Conservation (phyloP, 495 filamentous ascomycete species). For the Neurospora discreta region DNA sequence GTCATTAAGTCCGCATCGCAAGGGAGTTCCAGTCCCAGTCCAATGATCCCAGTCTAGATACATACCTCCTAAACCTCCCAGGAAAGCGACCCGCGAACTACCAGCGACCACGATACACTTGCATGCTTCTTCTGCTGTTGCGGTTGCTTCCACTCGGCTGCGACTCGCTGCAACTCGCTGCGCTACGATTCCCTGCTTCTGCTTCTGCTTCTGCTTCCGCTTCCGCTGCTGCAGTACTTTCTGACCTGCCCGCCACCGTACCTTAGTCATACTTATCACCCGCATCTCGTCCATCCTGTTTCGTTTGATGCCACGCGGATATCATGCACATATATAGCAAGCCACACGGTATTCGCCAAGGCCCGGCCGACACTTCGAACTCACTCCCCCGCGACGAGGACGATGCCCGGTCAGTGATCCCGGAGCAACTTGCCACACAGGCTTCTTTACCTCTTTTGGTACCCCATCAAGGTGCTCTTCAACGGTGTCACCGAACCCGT, state of each 20-base stretch:
- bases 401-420: slow-evolving; percentile 6
- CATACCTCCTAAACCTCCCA: neutral
- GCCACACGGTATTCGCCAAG: slow-evolving; percentile 10
- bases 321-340: slow-evolving; percentile 22
- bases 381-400: slow-evolving; percentile 4
- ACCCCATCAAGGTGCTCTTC: neutral
- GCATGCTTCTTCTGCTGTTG: slow-evolving; percentile 18
- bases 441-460: neutral
- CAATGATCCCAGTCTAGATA: neutral
- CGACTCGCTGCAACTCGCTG: neutral
- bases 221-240: neutral
- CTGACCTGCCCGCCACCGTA: neutral
- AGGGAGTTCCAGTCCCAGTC: neutral
- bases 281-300: neutral
- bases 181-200: neutral
- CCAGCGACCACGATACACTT: slow-evolving; percentile 16
- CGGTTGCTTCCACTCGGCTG: slow-evolving; percentile 3
- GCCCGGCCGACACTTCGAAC: neutral
- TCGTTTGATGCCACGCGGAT: slow-evolving; percentile 7
- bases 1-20: neutral
- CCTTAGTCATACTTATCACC: neutral
- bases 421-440: slow-evolving; percentile 4
- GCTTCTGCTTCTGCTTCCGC: neutral
- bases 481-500: neutral
- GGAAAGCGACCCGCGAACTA: neutral